A percentile compares a stretch with the other conserved stretches of the same genome.
These are phyloP conservation scores for Pythium grandisporangium DNA, from an alignment of 352 stramenopile genomes.

Conservation along the genomic window DNA sequence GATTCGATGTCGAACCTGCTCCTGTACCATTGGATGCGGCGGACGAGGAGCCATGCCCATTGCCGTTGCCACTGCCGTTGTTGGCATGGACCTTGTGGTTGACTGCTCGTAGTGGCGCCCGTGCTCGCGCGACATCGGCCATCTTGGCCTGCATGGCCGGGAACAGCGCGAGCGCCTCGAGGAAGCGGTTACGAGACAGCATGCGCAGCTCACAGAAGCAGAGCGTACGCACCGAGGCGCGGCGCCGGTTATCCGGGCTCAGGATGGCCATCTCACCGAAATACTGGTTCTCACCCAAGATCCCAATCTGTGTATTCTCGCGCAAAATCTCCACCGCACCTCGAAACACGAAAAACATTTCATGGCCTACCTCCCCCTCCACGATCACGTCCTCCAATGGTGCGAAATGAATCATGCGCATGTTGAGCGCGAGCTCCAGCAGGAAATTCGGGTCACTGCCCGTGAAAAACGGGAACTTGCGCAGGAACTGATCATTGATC, in stretches of 20 bases:
- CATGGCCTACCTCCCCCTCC: slow-evolving; percentile 55
- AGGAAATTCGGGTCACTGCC: slow-evolving; percentile 70
- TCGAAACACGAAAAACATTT: slow-evolving; percentile 75
- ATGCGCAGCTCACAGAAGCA: slow-evolving; percentile 70
- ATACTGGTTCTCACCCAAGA: slow-evolving; percentile 68
- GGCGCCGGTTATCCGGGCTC: slow-evolving; percentile 41
- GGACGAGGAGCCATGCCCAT: too few relatives aligned
- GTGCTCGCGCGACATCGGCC: slow-evolving; percentile 30
- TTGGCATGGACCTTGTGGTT: too few relatives aligned
- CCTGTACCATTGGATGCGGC: too few relatives aligned
- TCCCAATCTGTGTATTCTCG: slow-evolving; percentile 32
- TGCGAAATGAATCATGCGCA: slow-evolving; percentile 71
- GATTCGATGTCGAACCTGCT: too few relatives aligned
- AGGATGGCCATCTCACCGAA: slow-evolving; percentile 75
- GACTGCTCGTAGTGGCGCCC: slow-evolving; percentile 8
- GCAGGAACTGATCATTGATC: slow-evolving; percentile 71
- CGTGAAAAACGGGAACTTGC: slow-evolving; percentile 71
- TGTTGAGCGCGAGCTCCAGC: slow-evolving; percentile 66
- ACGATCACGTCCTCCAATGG: slow-evolving; percentile 53
- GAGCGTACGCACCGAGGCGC: slow-evolving; percentile 51
- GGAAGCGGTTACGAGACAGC: slow-evolving; percentile 51
- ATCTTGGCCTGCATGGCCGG: slow-evolving; percentile 53
- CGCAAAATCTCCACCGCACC: slow-evolving; percentile 52
- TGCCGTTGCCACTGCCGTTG: too few relatives aligned
- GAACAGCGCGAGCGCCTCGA: slow-evolving; percentile 35